Evolutionary conservation across 805 yeast species (phyloP), one percentile per base, ranked within the genome.

Genomic region (Lipomyces spencermartinsiae): DNA sequence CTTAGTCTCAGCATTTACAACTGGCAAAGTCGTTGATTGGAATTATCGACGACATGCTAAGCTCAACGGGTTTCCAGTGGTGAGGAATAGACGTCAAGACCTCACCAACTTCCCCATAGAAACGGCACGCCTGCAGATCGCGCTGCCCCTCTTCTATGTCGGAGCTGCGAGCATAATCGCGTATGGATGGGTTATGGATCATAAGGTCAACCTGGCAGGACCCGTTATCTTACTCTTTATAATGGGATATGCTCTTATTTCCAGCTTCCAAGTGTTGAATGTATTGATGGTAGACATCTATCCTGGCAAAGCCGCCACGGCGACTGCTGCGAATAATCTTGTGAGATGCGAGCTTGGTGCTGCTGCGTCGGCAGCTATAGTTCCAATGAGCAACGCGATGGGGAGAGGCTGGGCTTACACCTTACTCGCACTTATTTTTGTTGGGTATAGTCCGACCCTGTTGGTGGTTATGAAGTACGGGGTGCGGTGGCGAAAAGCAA

Each of bases 361-460:
- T 0, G 83, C 86, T 0, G 87, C 90, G 56, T 83, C 89, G 31
- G 95, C 91, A 0, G 88, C 87, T 3, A 80, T 91, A 19, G 84
- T 86, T 29, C 82, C 79, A 62, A 90, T 92, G 95, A 80, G 83
- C n/a, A 64, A 66, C 0, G 69, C 80, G 0, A 81, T 92, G 86
- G 85, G 86, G 0, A 78, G 85, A 14, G 97, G 97, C 0, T 95
- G 97, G 16, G 85, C 90, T 0, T 90, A 88, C 74, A 88, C 96
- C 0, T 81, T 92, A 12, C 22, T 62, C 12, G 63, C 59, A 9
- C 22, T 46, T 12, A 16, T 60, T 29, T 60, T 35, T 25, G n/a
- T 60, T 10, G 58, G 19, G 12, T 49, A 14, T 49, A 31, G 29
- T 33, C 61, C 61, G 33, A 16, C 14, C 53, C 1, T 58, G 33